These are phyloP conservation scores for Podaxis sp. DNA, from an alignment of 768 basidiomycete genomes.

Conservation along the genomic window DNA sequence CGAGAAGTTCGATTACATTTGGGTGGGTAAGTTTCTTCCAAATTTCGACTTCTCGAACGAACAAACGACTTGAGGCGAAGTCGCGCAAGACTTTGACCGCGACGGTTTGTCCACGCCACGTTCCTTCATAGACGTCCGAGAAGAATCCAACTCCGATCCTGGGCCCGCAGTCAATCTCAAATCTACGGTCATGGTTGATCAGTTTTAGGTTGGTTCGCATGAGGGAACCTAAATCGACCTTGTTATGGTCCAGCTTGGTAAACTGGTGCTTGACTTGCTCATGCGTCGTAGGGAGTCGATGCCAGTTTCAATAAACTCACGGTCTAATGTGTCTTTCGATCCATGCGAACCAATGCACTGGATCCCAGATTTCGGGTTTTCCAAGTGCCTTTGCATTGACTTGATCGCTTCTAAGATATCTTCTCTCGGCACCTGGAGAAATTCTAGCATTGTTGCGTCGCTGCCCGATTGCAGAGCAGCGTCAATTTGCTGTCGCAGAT, in stretches of 20 bases:
- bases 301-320: slow-evolving; percentile 70
- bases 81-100: slow-evolving; percentile 73
- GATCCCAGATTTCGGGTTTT: slow-evolving; percentile 15
- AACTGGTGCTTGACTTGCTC: slow-evolving; percentile 40
- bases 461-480: slow-evolving; percentile 71
- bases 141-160: slow-evolving; percentile 76
- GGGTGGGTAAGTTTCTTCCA: slow-evolving; percentile 72
- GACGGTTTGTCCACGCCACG: slow-evolving; percentile 65
- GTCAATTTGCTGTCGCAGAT: slow-evolving; percentile 86
- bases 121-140: slow-evolving; percentile 76
- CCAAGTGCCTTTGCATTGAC: slow-evolving; percentile 58
- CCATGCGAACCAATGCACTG: background rate
- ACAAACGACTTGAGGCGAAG: slow-evolving; percentile 60
- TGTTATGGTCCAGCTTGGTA: slow-evolving; percentile 81
- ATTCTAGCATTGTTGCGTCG: slow-evolving; percentile 63
- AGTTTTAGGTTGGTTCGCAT: background rate
- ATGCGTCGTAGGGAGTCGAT: slow-evolving; percentile 70
- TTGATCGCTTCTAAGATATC: slow-evolving; percentile 82
- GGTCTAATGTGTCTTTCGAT: slow-evolving; percentile 54
- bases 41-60: slow-evolving; percentile 66
- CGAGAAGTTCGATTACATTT: slow-evolving; percentile 72
- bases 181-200: slow-evolving; percentile 35
- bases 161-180: slow-evolving; percentile 71
- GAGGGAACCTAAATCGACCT: slow-evolving; percentile 33
- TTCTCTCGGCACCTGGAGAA: slow-evolving; percentile 58